Percentiles rank a stretch among this genome's conserved stretches.
Conservation (phyloP, 2,329 filamentous ascomycete species). For the Tolypocladium inflatum region DNA sequence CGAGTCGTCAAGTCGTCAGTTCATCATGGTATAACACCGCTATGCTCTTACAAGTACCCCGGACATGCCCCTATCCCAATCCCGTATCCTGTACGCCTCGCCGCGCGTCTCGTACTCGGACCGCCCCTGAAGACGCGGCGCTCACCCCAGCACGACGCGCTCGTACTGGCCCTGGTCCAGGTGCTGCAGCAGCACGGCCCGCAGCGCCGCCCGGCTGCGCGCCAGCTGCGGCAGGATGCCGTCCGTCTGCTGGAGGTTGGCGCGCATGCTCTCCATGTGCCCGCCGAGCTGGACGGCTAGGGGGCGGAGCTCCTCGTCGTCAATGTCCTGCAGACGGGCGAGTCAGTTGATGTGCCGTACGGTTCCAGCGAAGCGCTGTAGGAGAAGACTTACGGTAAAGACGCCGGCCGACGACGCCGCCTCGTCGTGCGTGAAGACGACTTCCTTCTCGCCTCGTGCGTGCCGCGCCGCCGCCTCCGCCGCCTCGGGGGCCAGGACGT, state of each 20-base stretch:
- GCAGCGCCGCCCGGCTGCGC: constrained; percentile 38
- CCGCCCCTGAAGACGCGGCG: background rate
- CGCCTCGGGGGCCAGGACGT: constrained; percentile 36
- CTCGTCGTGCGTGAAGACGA: constrained; percentile 2
- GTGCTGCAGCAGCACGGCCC: constrained; percentile 35
- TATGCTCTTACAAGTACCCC: background rate
- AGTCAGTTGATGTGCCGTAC: background rate
- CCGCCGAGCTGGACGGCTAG: constrained; percentile 39
- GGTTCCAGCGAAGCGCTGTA: background rate
- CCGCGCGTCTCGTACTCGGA: background rate
- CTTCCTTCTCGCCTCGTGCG: constrained; percentile 2
- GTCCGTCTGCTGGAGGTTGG: constrained; percentile 44
- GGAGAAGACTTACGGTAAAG: constrained; percentile 6
- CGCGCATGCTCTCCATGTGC: constrained; percentile 47
- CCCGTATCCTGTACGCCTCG: background rate
- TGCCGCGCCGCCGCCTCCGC: constrained; percentile 2
- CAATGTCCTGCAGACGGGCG: background rate
- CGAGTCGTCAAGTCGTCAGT: background rate
- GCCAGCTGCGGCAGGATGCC: constrained; percentile 39
- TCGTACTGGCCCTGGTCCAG: constrained; percentile 37
- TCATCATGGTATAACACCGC: background rate
- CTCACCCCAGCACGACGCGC: constrained; percentile 32
- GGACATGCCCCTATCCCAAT: background rate
- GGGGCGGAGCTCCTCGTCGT: constrained; percentile 31
- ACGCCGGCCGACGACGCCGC: constrained; percentile 1